Base-by-base conservation (phyloP, 2,329 filamentous ascomycete species). In the Calonectria multiphialidica region DNA sequence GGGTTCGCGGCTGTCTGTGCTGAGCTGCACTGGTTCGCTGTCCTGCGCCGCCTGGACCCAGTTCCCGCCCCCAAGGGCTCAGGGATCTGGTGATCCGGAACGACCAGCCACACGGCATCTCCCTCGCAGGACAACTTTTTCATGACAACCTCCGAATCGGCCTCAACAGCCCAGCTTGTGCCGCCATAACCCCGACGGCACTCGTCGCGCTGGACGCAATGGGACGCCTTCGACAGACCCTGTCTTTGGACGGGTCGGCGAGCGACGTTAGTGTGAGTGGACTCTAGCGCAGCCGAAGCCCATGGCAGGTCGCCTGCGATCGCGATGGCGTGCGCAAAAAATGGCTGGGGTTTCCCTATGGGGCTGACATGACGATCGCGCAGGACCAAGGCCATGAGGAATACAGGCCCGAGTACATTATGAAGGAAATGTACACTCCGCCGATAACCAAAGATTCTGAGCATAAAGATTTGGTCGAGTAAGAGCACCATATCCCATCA, bases 371-470 rank as follows among this genome's bases (percentile, higher is more conserved):
- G 21, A 44, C 18, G 10, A 49, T 57, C 42, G 44, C 37, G 25
- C 25, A 76, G 74, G 40, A 49, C 18, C 44, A 21, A 16, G 42
- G 30, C 16, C 72, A 74, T 18, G 65, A 70, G 10, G 68, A 72
- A 37, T 68, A 68, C 10, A 49, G 68, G 16, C 49, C 67, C n/a
- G 75, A 77, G 44, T 77, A 75, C 47, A 76, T 75, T 12, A 59
- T 76, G 33, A 75, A 76, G 16, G 74, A 76, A 64, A 72, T 77
- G 68, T 67, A 77, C 8, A 49, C 63, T 25, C 74, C 75, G 13
- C 44, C 37, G 28, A 7, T 37, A 25, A 30, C 44, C 9, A 2
- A 23, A 2, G 59, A 72, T 18, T 57, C 45, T 15, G 71, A 63
- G 6, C 66, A 70, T 47, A 66, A 70, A 12, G 65, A 72, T 9